These are phyloP conservation scores for Inonotus hispidus DNA, from an alignment of 1,284 basidiomycete genomes.

Conservation along the genomic window DNA sequence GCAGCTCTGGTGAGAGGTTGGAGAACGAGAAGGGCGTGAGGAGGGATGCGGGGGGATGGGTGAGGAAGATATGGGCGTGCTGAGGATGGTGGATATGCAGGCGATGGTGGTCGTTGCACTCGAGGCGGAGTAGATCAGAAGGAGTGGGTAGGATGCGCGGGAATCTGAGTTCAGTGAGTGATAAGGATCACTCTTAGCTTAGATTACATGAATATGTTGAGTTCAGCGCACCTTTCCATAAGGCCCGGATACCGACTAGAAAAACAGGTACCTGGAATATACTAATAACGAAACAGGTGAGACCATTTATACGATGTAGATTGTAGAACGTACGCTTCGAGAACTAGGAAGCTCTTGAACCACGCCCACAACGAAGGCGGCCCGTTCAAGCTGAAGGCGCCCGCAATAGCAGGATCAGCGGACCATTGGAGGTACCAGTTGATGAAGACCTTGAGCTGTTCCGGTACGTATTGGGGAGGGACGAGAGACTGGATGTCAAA, in stretches of 20 bases:
- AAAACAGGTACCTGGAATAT: constrained; percentile 77
- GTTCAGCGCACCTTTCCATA: constrained; percentile 53
- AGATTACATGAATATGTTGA: neutral
- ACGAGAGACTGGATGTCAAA: constrained; percentile 70
- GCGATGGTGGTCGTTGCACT: constrained; percentile 74
- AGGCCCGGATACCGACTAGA: constrained; percentile 55
- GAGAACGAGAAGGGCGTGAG: constrained; percentile 1
- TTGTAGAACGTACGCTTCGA: constrained; percentile 39
- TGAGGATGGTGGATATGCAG: constrained; percentile 56
- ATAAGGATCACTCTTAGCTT: neutral
- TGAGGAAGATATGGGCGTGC: constrained; percentile 35
- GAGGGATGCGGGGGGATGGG: constrained; percentile 28
- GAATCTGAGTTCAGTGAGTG: constrained; percentile 34
- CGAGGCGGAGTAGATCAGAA: constrained; percentile 73
- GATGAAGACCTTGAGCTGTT: constrained; percentile 36
- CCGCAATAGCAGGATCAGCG: constrained; percentile 59
- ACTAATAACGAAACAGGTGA: constrained; percentile 34
- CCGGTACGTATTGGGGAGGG: constrained; percentile 45
- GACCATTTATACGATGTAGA: constrained; percentile 24
- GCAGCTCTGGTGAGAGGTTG: neutral
- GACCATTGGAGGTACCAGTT: constrained; percentile 45
- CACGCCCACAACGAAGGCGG: constrained; percentile 42
- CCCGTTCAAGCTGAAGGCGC: constrained; percentile 41
- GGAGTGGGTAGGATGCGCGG: constrained; percentile 42
- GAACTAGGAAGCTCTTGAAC: constrained; percentile 59